Evolutionary conservation across 2,329 filamentous ascomycete species (phyloP).

Genomic region (Talaromyces sp.): DNA sequence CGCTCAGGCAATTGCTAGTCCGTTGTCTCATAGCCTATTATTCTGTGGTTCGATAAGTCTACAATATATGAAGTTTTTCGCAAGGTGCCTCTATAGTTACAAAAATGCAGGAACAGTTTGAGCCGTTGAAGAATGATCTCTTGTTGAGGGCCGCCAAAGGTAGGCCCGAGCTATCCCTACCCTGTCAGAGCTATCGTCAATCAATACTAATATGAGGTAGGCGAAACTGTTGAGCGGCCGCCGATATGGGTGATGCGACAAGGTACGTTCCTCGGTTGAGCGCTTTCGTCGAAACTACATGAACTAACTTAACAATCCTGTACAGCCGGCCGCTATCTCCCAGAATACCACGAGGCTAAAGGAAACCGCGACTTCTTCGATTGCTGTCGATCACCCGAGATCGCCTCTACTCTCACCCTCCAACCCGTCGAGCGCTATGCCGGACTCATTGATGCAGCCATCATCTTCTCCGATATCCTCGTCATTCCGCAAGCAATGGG

Average conservation of each 20-base stretch:
- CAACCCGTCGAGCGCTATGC: constrained; percentile 91
- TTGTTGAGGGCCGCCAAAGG: constrained; percentile 86
- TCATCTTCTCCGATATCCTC: constrained; percentile 98
- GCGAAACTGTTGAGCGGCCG: constrained; percentile 84
- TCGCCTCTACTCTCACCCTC: constrained; percentile 87
- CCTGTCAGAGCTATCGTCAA: background rate
- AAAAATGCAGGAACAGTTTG: constrained; percentile 68
- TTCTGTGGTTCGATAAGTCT: background rate
- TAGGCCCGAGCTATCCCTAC: constrained; percentile 34
- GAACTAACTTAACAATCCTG: background rate
- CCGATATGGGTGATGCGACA: constrained; percentile 99
- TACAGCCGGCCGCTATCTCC: constrained; percentile 88
- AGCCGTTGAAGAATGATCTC: constrained; percentile 87
- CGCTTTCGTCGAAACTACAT: no score
- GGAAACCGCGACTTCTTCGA: constrained; percentile 91
- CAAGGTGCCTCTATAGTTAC: no score
- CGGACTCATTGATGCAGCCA: constrained; percentile 89
- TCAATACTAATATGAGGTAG: constrained; percentile 45
- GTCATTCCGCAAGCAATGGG: constrained; percentile 97
- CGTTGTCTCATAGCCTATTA: background rate
- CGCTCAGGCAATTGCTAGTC: background rate
- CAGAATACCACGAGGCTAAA: constrained; percentile 96
- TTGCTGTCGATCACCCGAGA: constrained; percentile 89
- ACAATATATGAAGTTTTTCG: no score
- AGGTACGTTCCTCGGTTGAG: constrained; percentile 53